Conservation (phyloP, 1,284 basidiomycete species). For the Athelia sp. region DNA sequence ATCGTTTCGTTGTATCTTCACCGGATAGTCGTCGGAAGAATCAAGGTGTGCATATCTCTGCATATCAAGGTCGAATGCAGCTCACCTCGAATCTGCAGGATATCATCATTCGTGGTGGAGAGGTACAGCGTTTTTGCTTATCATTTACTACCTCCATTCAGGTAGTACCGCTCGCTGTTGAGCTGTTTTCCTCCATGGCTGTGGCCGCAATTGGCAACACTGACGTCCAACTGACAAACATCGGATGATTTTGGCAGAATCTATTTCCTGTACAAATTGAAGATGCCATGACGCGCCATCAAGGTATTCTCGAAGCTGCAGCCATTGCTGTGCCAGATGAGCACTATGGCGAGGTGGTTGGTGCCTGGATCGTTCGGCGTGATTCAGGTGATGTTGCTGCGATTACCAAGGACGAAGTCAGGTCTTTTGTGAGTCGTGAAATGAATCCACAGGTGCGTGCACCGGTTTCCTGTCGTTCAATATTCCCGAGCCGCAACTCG, state of each 20-base stretch:
- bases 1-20: not conserved
- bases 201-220: no score
- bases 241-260: conserved; percentile 39
- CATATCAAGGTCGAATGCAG: no score
- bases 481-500: no score
- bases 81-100: conserved; percentile 39
- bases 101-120: conserved; percentile 87
- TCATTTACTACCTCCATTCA: not conserved
- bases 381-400: conserved; percentile 28
- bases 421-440: conserved; percentile 41
- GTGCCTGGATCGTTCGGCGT: conserved; percentile 64
- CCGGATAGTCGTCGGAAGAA: conserved; percentile 65
- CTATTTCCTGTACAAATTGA: conserved; percentile 85
- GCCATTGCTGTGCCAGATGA: conserved; percentile 70
- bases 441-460: conserved; percentile 86
- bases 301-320: conserved; percentile 67
- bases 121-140: conserved; percentile 35
- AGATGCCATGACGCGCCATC: conserved; percentile 63
- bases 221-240: no score
- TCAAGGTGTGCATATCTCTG: conserved; percentile 51
- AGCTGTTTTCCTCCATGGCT: no score
- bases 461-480: no score
- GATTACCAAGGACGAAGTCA: conserved; percentile 49
- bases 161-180: not conserved
- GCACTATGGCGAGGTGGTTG: conserved; percentile 74